Base-by-base conservation (phyloP, 2,329 filamentous ascomycete genomes). In the Coniella vitis region DNA sequence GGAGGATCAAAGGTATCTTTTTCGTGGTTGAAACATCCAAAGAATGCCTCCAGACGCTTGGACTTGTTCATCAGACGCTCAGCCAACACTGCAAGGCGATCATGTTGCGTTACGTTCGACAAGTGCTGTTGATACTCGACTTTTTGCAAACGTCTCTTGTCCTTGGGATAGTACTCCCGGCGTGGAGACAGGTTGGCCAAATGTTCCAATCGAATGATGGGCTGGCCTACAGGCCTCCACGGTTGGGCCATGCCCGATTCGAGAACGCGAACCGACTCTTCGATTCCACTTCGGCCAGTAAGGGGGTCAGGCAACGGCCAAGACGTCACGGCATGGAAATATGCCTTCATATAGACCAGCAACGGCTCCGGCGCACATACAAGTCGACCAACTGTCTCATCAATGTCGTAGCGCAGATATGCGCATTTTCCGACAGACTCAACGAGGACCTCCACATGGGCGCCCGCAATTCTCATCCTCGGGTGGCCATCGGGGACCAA, bases 301-400 rank as follows among this genome's bases (percentile, higher is more conserved):
- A 86, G 66, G 0, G 67, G 62, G 56, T 86, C 83, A 0, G 77
- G 73, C 0, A 85, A 32, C 0, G 73, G 56, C 29, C 74, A 78
- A 0, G 81, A 82, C 0, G 83, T 86, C 4, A 72, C 62, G 0
- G 81, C 83, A 57, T 87, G 83, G 1, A 81, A 60, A 4, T 72
- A 61, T 0, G 79, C 80, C 55, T 81, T 84, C 1, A 65, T 65
- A 48, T 81, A 82, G 0, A 80, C 62, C 0, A 81, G 61, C 0
- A 59, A 59, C 0, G 77, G 76, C 39, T 85, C 81, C 0, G 76
- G 65, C 0, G 81, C 68, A 34, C 79, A 83, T 3, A 75, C 70
- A 0, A 87, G 60, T 1, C 77, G 70, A 0, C 76, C 73, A 2
- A 87, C 66, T 0, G 76, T 58, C 1, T 69, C 58, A 40, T 86